phyloP scores from a whole-genome alignment of 2,329 filamentous ascomycete species.

The Fusarium newnesense region DNA sequence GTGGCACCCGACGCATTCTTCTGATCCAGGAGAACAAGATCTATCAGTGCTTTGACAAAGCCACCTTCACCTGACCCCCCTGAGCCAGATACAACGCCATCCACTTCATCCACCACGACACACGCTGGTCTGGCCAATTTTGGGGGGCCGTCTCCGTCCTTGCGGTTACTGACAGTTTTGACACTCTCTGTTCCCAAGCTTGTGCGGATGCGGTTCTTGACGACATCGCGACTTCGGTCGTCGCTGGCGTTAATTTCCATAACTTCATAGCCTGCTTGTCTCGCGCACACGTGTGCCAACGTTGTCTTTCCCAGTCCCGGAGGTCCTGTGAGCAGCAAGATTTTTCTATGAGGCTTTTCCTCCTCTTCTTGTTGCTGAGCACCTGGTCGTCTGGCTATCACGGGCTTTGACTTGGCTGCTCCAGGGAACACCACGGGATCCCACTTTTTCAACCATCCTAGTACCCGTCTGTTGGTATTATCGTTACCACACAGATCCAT shows the following conservation, averaged over 20 bases:
- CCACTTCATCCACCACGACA: slow-evolving; percentile 95
- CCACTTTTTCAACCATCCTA: slow-evolving; percentile 95
- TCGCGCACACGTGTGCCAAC: slow-evolving; percentile 93
- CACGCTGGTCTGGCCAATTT: slow-evolving; percentile 89
- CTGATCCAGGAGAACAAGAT: slow-evolving; percentile 86
- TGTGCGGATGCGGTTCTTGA: slow-evolving; percentile 90
- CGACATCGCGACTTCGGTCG: slow-evolving; percentile 88
- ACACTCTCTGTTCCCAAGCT: slow-evolving; percentile 95
- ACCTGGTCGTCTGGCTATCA: slow-evolving; percentile 55
- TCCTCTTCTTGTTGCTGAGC: slow-evolving; percentile 62
- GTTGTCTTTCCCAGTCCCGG: slow-evolving; percentile 97
- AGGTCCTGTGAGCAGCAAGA: slow-evolving; percentile 88
- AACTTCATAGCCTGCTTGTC: slow-evolving; percentile 94
- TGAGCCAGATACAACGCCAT: slow-evolving; percentile 87
- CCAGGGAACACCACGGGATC: slow-evolving; percentile 92
- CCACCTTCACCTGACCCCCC: slow-evolving; percentile 86
- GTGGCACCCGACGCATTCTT: slow-evolving; percentile 67
- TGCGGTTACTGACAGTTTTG: slow-evolving; percentile 74
- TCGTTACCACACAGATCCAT: slow-evolving; percentile 96
- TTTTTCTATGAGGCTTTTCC: slow-evolving; percentile 84
- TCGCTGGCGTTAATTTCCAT: slow-evolving; percentile 98
- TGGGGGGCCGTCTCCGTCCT: slow-evolving; percentile 63
- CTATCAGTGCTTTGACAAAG: slow-evolving; percentile 94
- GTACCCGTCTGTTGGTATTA: slow-evolving; percentile 86
- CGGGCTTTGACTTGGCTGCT: slow-evolving; percentile 67